Evolutionary conservation across 1,284 basidiomycete genomes (phyloP).

Genomic region (Irpex sp.): DNA sequence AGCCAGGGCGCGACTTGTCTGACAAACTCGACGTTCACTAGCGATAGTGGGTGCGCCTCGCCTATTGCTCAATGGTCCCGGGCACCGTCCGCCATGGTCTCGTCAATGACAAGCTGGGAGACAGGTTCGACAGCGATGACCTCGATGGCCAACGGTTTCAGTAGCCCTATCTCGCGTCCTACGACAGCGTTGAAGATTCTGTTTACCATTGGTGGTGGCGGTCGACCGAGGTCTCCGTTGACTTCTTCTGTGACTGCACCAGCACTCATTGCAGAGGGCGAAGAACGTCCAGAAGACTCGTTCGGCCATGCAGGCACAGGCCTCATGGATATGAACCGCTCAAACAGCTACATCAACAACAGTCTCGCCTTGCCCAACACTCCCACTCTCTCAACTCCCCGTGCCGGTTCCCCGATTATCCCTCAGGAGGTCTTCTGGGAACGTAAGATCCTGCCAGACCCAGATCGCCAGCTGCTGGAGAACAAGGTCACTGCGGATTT

Average conservation of each 20-base stretch:
- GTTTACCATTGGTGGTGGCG: constrained; percentile 32
- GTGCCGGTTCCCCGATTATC: constrained; percentile 13
- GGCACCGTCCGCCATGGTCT: not conserved
- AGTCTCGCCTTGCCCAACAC: constrained; percentile 17
- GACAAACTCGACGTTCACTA: constrained; percentile 9
- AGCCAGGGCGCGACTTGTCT: constrained; percentile 11
- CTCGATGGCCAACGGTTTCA: not conserved
- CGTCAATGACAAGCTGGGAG: not conserved
- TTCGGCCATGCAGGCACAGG: constrained; percentile 50
- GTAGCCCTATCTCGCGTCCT: constrained; percentile 5
- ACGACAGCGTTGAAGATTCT: constrained; percentile 46
- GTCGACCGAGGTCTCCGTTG: constrained; percentile 54
- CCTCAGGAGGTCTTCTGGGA: constrained; percentile 23
- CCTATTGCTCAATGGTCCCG: constrained; percentile 12
- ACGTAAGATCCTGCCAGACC: constrained; percentile 52
- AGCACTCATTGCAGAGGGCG: constrained; percentile 4
- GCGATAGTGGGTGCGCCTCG: constrained; percentile 5
- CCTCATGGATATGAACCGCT: constrained; percentile 46
- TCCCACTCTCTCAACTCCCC: constrained; percentile 14
- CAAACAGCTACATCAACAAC: constrained; percentile 27
- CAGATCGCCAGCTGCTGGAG: constrained; percentile 21
- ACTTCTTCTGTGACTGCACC: constrained; percentile 24
- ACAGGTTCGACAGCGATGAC: not conserved
- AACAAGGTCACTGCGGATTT: constrained; percentile 3
- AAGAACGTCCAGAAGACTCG: constrained; percentile 37